phyloP scores from a whole-genome alignment of 345 rosid genomes.

The Adansonia digitata region DNA sequence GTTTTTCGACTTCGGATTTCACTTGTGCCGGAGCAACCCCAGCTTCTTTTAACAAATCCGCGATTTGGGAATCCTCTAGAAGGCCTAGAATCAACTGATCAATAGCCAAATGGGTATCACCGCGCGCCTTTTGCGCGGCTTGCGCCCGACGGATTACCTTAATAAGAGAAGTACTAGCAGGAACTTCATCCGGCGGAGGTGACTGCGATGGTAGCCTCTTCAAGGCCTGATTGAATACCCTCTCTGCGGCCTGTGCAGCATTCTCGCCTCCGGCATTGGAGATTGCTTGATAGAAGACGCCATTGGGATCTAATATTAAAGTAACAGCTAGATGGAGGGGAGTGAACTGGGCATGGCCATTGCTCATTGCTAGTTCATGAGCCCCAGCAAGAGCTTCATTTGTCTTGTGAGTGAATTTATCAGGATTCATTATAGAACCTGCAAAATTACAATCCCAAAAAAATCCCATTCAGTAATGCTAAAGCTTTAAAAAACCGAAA shows the following conservation, averaged over 20 bases:
- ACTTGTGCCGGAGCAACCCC: constrained; percentile 50
- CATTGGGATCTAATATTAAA: constrained; percentile 57
- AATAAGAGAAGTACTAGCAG: constrained; percentile 66
- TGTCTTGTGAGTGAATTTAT: constrained; percentile 91
- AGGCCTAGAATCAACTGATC: constrained; percentile 79
- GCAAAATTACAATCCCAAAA: no score
- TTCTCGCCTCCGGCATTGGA: constrained; percentile 51
- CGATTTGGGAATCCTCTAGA: constrained; percentile 84
- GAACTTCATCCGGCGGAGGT: constrained; percentile 75
- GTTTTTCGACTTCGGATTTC: constrained; percentile 79
- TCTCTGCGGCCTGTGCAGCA: constrained; percentile 52
- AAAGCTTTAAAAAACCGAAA: no score
- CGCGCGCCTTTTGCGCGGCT: constrained; percentile 57
- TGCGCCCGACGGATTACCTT: constrained; percentile 77
- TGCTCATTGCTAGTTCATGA: constrained; percentile 55
- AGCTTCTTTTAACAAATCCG: constrained; percentile 62
- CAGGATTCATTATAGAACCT: constrained; percentile 71
- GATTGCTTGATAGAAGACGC: constrained; percentile 65
- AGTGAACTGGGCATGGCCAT: constrained; percentile 78
- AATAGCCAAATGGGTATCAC: constrained; percentile 75
- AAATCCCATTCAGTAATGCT: no score
- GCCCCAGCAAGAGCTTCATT: constrained; percentile 65
- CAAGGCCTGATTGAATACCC: constrained; percentile 66
- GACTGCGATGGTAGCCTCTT: constrained; percentile 80
- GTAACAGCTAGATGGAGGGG: constrained; percentile 77